Evolutionary conservation across 257 asterid genomes (phyloP), one percentile per base, ranked within the genome.

Genomic region (Knoxia roxburghii): DNA sequence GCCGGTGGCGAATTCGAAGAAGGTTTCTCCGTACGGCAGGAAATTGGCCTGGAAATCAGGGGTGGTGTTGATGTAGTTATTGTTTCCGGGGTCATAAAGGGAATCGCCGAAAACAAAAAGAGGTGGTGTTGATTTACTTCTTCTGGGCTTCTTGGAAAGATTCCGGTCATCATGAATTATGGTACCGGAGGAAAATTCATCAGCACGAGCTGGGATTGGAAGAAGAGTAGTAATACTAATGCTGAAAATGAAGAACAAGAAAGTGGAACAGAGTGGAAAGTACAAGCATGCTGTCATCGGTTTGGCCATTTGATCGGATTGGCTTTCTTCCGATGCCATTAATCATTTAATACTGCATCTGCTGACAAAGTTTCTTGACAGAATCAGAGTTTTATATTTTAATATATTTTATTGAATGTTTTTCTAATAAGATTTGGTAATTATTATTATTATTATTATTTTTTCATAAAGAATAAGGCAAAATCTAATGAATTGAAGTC

Each of bases 21-120:
- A 83, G 7, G 89, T 75, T 65, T 72, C 67, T 0, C 96, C 96
- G 32, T 89, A 86, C 0, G 91, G 96, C 71, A 59, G 60, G 73
- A 88, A 88, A 50, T 88, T 80, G 32, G 95, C 87, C 64, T 72
- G 82, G 79, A 84, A 88, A 53, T 83, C 84, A 26, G 86, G 27
- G 52, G 84, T 73, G 46, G 91, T 89, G 79, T 86, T 83, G 68
- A 89, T 84, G 83, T 80, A 85, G 71, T 89, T 89, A 68, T 89
- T 89, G 72, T 86, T 89, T 7, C 96, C 95, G 18, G 87, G 58
- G 79, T 89, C 96, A 56, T 79, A 80, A 3, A 74, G 26, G 6
- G 95, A 88, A 80, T 88, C 89, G 6, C 96, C 95, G 56, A 88
- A 86, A 50, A 88, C 51, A 77, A 84, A 86, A 29, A 87, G 49